phyloP scores from a whole-genome alignment of 2,329 filamentous ascomycete genomes.

The Sarocladium oryzae region DNA sequence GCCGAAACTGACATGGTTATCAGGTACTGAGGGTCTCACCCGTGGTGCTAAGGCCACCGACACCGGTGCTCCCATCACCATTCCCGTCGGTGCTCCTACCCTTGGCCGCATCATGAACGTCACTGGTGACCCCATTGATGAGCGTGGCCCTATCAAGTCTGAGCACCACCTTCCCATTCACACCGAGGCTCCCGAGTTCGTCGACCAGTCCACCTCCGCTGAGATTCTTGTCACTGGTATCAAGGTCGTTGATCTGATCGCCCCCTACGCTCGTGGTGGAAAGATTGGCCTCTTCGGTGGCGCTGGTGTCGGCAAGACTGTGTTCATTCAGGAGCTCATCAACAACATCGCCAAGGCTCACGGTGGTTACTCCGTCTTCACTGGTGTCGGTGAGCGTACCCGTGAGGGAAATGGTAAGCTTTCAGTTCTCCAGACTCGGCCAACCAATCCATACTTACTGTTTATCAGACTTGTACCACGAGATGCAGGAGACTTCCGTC shows the following conservation, averaged over 20 bases:
- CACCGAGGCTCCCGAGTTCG: slow-evolving; percentile 86
- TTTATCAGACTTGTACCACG: slow-evolving; percentile 87
- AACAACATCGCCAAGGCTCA: slow-evolving; percentile 99
- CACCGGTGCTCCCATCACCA: slow-evolving; percentile 91
- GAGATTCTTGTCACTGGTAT: slow-evolving; percentile 99
- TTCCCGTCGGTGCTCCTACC: slow-evolving; percentile 87
- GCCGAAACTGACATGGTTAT: slow-evolving; percentile 6
- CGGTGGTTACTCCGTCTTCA: slow-evolving; percentile 99
- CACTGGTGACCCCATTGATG: slow-evolving; percentile 99
- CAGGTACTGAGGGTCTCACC: slow-evolving; percentile 98
- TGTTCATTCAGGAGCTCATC: slow-evolving; percentile 99
- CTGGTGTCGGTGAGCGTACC: slow-evolving; percentile 99
- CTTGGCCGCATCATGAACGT: slow-evolving; percentile 99
- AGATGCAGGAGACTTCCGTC: slow-evolving; percentile 99
- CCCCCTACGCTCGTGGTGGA: slow-evolving; percentile 99
- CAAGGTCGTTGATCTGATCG: slow-evolving; percentile 99
- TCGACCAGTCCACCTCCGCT: slow-evolving; percentile 90
- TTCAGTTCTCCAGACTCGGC: not conserved
- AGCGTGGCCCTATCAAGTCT: slow-evolving; percentile 96
- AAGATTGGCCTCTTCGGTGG: slow-evolving; percentile 99
- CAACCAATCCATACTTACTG: not conserved
- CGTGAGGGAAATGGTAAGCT: slow-evolving; percentile 81
- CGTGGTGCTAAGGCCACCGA: slow-evolving; percentile 81
- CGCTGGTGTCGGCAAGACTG: slow-evolving; percentile 99
- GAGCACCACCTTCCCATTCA: slow-evolving; percentile 86